A percentile compares a stretch with the other conserved stretches of the same genome.
Conservation (phyloP, 805 yeast genomes). For the Clavispora carvajalis region DNA sequence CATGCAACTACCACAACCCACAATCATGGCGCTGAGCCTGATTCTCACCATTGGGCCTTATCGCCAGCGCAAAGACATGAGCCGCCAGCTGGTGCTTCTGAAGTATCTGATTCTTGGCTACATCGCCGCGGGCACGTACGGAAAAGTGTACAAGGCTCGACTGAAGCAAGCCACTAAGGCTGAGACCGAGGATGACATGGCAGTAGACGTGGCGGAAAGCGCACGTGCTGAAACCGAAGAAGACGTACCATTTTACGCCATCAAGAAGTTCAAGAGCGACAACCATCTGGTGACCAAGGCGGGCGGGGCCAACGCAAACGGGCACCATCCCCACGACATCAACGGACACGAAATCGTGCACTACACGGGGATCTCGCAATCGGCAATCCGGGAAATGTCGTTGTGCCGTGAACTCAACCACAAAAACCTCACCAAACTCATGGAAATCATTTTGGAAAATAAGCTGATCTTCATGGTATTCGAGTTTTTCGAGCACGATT, state of each 20-base stretch:
- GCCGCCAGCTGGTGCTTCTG: slow-evolving; percentile 69
- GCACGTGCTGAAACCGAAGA: slow-evolving; percentile 7
- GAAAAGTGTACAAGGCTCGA: slow-evolving; percentile 87
- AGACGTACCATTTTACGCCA: slow-evolving; percentile 55
- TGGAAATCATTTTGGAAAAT: slow-evolving; percentile 80
- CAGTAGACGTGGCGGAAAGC: slow-evolving; percentile 4
- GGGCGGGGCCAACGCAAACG: slow-evolving; percentile 11
- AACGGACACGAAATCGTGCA: slow-evolving; percentile 83
- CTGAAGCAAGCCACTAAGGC: slow-evolving; percentile 22
- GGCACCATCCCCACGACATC: slow-evolving; percentile 31
- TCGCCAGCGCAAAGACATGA: slow-evolving; percentile 51
- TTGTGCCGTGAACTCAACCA: slow-evolving; percentile 83
- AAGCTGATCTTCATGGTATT: slow-evolving; percentile 91
- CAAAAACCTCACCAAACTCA: slow-evolving; percentile 70
- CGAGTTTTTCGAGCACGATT: slow-evolving; percentile 94
- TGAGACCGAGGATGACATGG: slow-evolving; percentile 11
- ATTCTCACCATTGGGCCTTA: slow-evolving; percentile 40
- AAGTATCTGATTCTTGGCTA: slow-evolving; percentile 88
- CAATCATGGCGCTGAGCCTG: slow-evolving; percentile 35
- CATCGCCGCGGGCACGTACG: slow-evolving; percentile 98
- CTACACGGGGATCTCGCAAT: slow-evolving; percentile 92
- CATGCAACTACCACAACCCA: slow-evolving; percentile 14
- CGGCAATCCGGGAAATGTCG: slow-evolving; percentile 95
- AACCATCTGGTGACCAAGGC: slow-evolving; percentile 31
- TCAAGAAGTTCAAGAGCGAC: slow-evolving; percentile 93